These are phyloP conservation scores for Helianthus tuberosus DNA, from an alignment of 129 eudicot species.

Conservation along the genomic window DNA sequence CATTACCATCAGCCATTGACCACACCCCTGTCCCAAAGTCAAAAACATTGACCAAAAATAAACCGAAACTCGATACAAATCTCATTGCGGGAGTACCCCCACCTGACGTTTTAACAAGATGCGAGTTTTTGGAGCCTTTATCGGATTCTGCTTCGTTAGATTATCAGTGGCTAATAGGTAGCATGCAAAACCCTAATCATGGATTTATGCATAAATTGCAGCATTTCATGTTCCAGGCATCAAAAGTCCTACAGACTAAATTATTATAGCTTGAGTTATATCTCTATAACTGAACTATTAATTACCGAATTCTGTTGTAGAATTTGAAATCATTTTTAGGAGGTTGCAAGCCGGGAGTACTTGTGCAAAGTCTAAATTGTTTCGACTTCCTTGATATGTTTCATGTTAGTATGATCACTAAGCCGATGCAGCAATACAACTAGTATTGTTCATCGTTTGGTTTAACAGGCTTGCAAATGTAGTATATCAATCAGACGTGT, in stretches of 20 bases:
- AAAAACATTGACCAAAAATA: slow-evolving; percentile 37
- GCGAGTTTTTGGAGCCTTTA: slow-evolving; percentile 89
- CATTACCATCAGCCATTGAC: slow-evolving; percentile 70
- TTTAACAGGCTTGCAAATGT: too few species aligned
- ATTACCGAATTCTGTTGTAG: background rate
- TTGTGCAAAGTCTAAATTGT: background rate
- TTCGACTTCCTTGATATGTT: background rate
- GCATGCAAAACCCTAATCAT: slow-evolving; percentile 40
- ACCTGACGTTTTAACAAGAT: slow-evolving; percentile 57
- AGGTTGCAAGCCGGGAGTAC: background rate
- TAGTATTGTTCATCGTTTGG: too few species aligned
- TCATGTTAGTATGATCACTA: background rate
- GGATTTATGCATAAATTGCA: slow-evolving; percentile 31
- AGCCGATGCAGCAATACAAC: background rate
- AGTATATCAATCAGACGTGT: too few species aligned
- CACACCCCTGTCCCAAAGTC: slow-evolving; percentile 24
- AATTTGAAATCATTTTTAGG: background rate
- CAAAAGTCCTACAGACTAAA: slow-evolving; percentile 21
- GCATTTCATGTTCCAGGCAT: slow-evolving; percentile 22
- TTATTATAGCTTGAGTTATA: background rate
- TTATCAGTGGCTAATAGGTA: slow-evolving; percentile 60
- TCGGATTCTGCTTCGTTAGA: slow-evolving; percentile 69
- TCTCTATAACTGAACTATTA: background rate
- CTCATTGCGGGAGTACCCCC: slow-evolving; percentile 79
- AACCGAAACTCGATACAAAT: slow-evolving; percentile 79